Conservation (phyloP, 345 rosid genomes). For the Boechera retrofracta region DNA sequence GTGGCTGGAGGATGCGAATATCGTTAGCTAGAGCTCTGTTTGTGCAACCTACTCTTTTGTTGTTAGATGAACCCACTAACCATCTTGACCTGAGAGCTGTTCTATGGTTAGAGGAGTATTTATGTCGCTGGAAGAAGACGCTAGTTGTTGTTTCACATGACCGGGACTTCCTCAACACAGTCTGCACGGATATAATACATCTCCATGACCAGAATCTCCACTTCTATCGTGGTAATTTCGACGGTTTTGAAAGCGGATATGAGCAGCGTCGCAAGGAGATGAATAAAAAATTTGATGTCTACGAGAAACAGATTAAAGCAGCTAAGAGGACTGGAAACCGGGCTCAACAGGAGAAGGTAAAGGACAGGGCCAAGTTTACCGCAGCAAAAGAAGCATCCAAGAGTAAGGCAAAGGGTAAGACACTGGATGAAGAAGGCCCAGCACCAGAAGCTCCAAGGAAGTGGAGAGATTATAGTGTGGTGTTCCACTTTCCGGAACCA, state of each 20-base stretch:
- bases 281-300: constrained; percentile 82
- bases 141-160: constrained; percentile 96
- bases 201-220: constrained; percentile 87
- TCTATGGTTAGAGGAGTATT: constrained; percentile 91
- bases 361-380: constrained; percentile 22
- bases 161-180: constrained; percentile 90
- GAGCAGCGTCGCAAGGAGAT: constrained; percentile 88
- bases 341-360: too few relatives aligned
- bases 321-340: constrained; percentile 19
- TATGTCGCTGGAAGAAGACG: constrained; percentile 92
- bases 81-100: constrained; percentile 96
- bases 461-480: too few relatives aligned
- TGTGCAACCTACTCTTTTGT: constrained; percentile 85
- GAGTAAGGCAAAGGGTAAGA: constrained; percentile 73
- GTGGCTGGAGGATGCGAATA: constrained; percentile 99
- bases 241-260: constrained; percentile 82
- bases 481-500: too few relatives aligned
- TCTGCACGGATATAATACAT: constrained; percentile 89
- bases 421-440: constrained; percentile 70
- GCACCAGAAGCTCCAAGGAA: too few relatives aligned
- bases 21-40: constrained; percentile 95
- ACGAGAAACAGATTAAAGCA: constrained; percentile 82
- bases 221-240: constrained; percentile 87
- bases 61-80: constrained; percentile 95
- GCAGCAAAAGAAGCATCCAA: constrained; percentile 87